Percentiles rank a stretch among this genome's conserved stretches.
Evolutionary conservation across 2,329 filamentous ascomycete species (phyloP).

Genomic region (Corynespora cassiicola): DNA sequence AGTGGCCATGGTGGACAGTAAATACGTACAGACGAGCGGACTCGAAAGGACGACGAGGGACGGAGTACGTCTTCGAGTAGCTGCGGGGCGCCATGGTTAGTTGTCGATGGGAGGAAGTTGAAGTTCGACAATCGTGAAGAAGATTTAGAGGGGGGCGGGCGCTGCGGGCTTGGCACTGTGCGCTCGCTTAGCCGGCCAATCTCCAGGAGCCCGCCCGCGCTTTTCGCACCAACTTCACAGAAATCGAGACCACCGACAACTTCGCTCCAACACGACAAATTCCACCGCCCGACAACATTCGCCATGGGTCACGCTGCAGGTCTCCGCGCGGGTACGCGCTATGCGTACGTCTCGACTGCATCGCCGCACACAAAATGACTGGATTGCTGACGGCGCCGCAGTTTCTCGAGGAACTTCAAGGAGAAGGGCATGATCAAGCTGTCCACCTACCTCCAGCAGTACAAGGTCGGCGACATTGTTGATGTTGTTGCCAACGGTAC

Average conservation of each 20-base stretch:
- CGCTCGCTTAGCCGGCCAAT: slow-evolving; percentile 11
- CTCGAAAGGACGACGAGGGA: slow-evolving; percentile 98
- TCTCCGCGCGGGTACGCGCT: slow-evolving; percentile 51
- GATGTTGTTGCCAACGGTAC: slow-evolving; percentile 99
- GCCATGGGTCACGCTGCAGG: slow-evolving; percentile 63
- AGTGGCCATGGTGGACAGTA: slow-evolving; percentile 81
- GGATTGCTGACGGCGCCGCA: slow-evolving; percentile 33
- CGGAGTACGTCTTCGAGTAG: slow-evolving; percentile 99
- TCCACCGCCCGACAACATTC: slow-evolving; percentile 33
- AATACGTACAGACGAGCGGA: slow-evolving; percentile 98
- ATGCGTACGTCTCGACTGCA: slow-evolving; percentile 40
- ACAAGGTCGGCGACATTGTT: slow-evolving; percentile 98
- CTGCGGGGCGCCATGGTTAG: slow-evolving; percentile 63
- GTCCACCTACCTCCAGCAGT: slow-evolving; percentile 92
- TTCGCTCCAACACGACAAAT: slow-evolving; percentile 17
- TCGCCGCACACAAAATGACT: slow-evolving; percentile 9
- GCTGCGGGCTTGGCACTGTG: slow-evolving; percentile 2
- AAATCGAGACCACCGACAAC: slow-evolving; percentile 15
- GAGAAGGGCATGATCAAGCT: slow-evolving; percentile 93
- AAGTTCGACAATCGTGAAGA: too few species aligned
- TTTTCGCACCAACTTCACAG: slow-evolving; percentile 5
- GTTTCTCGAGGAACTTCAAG: slow-evolving; percentile 90
- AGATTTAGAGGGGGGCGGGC: too few species aligned
- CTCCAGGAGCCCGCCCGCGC: slow-evolving; percentile 11
- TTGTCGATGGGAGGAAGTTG: slow-evolving; percentile 36